phyloP scores from a whole-genome alignment of 1,284 basidiomycete genomes.

The Amylostereum areolatum region DNA sequence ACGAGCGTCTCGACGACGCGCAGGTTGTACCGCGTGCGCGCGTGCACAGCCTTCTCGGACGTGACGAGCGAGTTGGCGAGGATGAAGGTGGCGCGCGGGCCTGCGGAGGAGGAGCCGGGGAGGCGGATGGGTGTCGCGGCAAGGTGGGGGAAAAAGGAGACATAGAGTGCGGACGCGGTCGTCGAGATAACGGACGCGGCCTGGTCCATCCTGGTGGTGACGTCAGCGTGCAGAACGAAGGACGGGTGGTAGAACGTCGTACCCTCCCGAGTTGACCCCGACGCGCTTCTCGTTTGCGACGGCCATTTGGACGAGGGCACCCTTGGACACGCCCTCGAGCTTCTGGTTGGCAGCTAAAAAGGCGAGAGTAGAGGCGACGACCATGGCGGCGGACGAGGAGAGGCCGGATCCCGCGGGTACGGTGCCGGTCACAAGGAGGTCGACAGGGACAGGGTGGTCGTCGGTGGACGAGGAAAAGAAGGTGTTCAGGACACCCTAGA shows the following conservation, averaged over 20 bases:
- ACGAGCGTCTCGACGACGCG: slow-evolving; percentile 84
- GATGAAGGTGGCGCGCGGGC: slow-evolving; percentile 58
- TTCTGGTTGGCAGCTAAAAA: slow-evolving; percentile 74
- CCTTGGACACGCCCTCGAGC: slow-evolving; percentile 55
- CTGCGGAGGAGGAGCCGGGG: slow-evolving; percentile 33
- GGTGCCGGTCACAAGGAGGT: slow-evolving; percentile 70
- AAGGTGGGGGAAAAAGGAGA: slow-evolving; percentile 77
- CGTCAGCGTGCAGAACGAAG: not conserved
- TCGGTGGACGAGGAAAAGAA: slow-evolving; percentile 39
- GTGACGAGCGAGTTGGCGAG: slow-evolving; percentile 82
- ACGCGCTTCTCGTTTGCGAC: slow-evolving; percentile 82
- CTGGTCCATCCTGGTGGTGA: slow-evolving; percentile 65
- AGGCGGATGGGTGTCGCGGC: slow-evolving; percentile 59
- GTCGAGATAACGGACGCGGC: slow-evolving; percentile 75
- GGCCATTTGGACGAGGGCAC: slow-evolving; percentile 68
- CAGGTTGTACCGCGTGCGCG: slow-evolving; percentile 78
- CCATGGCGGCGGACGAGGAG: slow-evolving; percentile 73
- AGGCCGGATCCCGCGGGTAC: slow-evolving; percentile 81
- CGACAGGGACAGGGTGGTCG: slow-evolving; percentile 46
- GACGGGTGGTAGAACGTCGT: slow-evolving; percentile 15
- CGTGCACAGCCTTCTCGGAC: slow-evolving; percentile 72
- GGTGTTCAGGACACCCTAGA: slow-evolving; percentile 66
- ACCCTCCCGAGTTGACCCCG: slow-evolving; percentile 78
- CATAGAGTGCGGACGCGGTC: slow-evolving; percentile 67
- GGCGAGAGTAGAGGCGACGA: slow-evolving; percentile 75